Evolutionary conservation across 1,284 basidiomycete species (phyloP).

Genomic region (Pseudozyma hubeiensis): DNA sequence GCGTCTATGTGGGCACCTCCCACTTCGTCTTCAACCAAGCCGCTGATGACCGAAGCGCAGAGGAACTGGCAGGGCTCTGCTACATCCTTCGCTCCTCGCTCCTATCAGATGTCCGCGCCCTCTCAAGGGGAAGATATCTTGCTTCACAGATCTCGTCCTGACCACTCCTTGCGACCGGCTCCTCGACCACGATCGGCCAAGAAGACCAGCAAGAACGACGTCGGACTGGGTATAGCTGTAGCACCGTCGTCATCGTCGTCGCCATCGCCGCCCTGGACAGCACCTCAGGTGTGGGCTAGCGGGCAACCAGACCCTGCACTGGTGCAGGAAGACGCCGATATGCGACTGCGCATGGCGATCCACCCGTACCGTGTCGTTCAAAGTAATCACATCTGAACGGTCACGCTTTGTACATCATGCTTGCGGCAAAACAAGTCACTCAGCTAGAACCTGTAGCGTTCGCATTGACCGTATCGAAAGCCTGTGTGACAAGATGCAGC

Average conservation of each 20-base stretch:
- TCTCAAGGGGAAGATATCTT: conserved; percentile 1
- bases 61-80: conserved; percentile 1
- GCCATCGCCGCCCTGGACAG: conserved; percentile 10
- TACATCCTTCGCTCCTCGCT: background rate
- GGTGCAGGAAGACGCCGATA: conserved; percentile 23
- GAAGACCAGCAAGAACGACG: conserved; percentile 2
- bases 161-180: conserved; percentile 1
- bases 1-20: conserved; percentile 23
- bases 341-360: conserved; percentile 33
- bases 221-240: conserved; percentile 26
- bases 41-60: background rate
- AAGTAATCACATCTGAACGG: too few relatives aligned
- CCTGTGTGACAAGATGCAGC: too few relatives aligned
- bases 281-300: conserved; percentile 22
- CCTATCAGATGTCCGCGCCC: background rate
- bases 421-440: too few relatives aligned
- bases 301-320: conserved; percentile 17
- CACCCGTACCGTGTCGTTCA: background rate
- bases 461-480: too few relatives aligned
- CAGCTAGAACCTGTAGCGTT: too few relatives aligned
- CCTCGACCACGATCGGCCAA: background rate
- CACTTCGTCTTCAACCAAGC: conserved; percentile 11
- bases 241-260: background rate
- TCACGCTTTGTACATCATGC: too few relatives aligned
- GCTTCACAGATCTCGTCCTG: conserved; percentile 2